Conservation (phyloP, 2,329 filamentous ascomycete genomes). For the Plectosphaerella sp. region DNA sequence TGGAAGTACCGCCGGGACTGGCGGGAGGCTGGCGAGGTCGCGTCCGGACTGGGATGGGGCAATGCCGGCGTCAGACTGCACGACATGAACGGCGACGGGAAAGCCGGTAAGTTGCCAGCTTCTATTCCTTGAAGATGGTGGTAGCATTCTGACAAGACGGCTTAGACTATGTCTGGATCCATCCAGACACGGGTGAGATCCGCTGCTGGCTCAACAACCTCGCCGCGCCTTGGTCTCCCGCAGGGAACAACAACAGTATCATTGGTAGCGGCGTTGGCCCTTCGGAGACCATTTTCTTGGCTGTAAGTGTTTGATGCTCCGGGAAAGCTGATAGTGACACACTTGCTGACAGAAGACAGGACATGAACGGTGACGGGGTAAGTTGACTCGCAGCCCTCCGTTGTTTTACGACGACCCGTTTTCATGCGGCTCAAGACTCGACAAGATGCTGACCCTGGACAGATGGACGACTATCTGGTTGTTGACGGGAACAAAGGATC, state of each 20-base stretch:
- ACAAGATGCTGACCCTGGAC: background rate
- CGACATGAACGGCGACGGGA: constrained; percentile 16
- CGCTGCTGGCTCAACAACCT: constrained; percentile 14
- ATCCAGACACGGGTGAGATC: constrained; percentile 9
- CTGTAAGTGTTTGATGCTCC: constrained; percentile 1
- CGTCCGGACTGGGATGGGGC: background rate
- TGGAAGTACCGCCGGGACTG: no score
- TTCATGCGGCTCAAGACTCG: background rate
- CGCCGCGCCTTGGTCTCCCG: constrained; percentile 8
- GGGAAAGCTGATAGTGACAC: background rate
- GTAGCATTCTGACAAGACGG: background rate
- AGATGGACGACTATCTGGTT: constrained; percentile 14
- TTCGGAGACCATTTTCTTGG: constrained; percentile 6
- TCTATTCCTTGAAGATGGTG: no score
- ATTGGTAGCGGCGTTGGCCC: constrained; percentile 9
- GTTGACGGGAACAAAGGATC: constrained; percentile 9
- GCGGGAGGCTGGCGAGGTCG: no score
- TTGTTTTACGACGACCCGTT: background rate
- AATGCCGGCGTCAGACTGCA: constrained; percentile 4
- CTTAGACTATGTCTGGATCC: constrained; percentile 13
- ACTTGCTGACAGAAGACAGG: background rate
- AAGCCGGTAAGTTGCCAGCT: constrained; percentile 4
- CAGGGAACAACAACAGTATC: constrained; percentile 9
- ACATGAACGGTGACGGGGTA: constrained; percentile 16
- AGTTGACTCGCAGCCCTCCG: background rate